Conservation (phyloP, 2,329 filamentous ascomycete genomes). For the Cladophialophora psammophila region DNA sequence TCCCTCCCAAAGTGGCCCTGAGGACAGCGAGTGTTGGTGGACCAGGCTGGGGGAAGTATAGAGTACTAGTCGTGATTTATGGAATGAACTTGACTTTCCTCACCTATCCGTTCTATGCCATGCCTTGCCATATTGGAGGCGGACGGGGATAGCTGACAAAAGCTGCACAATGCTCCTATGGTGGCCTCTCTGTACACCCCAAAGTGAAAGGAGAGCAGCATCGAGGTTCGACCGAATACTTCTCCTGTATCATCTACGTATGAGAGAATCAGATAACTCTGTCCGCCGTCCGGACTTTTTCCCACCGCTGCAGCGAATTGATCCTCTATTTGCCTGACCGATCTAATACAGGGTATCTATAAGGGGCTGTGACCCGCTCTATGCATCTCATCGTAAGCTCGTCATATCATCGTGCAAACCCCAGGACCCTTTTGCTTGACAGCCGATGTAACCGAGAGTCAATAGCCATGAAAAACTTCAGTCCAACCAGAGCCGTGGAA, state of each 20-base stretch:
- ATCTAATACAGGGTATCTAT: conserved; percentile 21
- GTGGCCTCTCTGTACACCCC: background rate
- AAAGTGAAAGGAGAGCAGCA: background rate
- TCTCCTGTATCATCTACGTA: background rate
- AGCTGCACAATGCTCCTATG: background rate
- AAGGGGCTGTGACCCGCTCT: conserved; percentile 9
- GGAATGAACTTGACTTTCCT: background rate
- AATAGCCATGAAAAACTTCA: background rate
- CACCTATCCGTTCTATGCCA: background rate
- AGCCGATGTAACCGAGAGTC: background rate
- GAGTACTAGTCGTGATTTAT: background rate
- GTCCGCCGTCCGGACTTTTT: background rate
- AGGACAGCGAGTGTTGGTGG: no score
- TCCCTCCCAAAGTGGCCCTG: background rate
- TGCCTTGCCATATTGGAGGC: background rate
- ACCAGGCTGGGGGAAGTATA: no score
- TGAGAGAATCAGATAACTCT: background rate
- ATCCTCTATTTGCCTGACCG: conserved; percentile 2
- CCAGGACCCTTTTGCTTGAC: background rate
- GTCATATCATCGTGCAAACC: conserved; percentile 1
- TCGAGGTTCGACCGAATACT: background rate
- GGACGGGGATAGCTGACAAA: background rate
- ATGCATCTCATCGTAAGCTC: conserved; percentile 16
- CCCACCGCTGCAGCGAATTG: background rate
- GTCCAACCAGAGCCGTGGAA: background rate